phyloP scores from a whole-genome alignment of 768 basidiomycete genomes.

The Panaeolus papilionaceus region DNA sequence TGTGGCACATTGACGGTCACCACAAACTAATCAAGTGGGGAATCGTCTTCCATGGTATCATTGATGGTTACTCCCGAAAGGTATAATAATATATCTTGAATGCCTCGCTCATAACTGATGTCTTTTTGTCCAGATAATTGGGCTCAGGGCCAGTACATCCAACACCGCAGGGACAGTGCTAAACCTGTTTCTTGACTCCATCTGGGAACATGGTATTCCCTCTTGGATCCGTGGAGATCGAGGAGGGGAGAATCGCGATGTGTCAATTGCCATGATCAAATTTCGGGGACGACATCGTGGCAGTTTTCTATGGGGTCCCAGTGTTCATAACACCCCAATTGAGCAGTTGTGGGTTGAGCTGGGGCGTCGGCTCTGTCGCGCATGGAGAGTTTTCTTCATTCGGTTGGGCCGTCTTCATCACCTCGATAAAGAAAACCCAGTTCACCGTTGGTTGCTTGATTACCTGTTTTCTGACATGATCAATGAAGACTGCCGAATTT shows the following conservation, averaged over 20 bases:
- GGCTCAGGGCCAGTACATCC: slow-evolving; percentile 37
- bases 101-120: no score
- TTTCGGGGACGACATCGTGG: slow-evolving; percentile 23
- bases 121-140: slow-evolving; percentile 31
- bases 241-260: slow-evolving; percentile 39
- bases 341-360: slow-evolving; percentile 53
- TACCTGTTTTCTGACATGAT: no score
- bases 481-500: no score
- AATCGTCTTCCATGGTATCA: slow-evolving; percentile 23
- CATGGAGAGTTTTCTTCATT: no score
- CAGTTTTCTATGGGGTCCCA: slow-evolving; percentile 46
- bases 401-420: no score
- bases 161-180: slow-evolving; percentile 41
- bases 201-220: slow-evolving; percentile 33
- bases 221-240: slow-evolving; percentile 37
- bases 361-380: slow-evolving; percentile 46
- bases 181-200: slow-evolving; percentile 32
- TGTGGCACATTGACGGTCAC: slow-evolving; percentile 28
- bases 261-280: slow-evolving; percentile 29
- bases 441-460: no score
- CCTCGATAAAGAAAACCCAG: no score
- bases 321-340: slow-evolving; percentile 48
- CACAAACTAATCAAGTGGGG: slow-evolving; percentile 28
- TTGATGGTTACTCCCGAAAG: slow-evolving; percentile 24
- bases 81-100: not conserved